Conservation (phyloP, 495 filamentous ascomycete genomes). For the Chlorociboria aeruginascens region DNA sequence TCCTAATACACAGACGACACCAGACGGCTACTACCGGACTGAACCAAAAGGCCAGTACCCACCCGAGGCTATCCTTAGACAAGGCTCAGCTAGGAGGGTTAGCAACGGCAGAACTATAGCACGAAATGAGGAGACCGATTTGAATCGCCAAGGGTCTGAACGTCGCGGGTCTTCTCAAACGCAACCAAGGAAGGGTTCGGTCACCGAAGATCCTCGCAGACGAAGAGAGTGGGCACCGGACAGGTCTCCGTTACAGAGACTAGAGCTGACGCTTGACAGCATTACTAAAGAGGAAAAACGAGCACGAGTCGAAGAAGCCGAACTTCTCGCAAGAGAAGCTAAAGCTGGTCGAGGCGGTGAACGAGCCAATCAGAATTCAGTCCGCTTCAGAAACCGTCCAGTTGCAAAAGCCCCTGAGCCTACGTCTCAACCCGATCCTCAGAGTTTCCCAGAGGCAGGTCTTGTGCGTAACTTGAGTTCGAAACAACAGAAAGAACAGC, state of each 20-base stretch:
- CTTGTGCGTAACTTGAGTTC: conserved; percentile 7
- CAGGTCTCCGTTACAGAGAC: conserved; percentile 79
- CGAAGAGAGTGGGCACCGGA: conserved; percentile 54
- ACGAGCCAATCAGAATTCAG: conserved; percentile 15
- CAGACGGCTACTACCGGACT: conserved; percentile 13
- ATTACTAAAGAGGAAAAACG: conserved; percentile 89
- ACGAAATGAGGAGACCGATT: background rate
- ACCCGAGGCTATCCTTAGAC: background rate
- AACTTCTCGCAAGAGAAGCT: conserved; percentile 44
- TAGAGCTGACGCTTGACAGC: conserved; percentile 76
- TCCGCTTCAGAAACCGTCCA: conserved; percentile 19
- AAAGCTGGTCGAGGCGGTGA: conserved; percentile 26
- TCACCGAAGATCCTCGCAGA: conserved; percentile 8
- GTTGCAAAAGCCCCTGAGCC: conserved; percentile 14
- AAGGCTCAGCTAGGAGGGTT: background rate
- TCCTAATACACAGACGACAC: conserved; percentile 1
- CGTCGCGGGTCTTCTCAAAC: background rate
- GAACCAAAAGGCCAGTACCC: conserved; percentile 1
- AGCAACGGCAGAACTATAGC: conserved; percentile 3
- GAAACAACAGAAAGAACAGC: conserved; percentile 14
- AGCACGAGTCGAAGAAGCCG: conserved; percentile 67
- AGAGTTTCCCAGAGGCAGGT: conserved; percentile 10
- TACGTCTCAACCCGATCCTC: conserved; percentile 6
- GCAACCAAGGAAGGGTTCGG: conserved; percentile 4
- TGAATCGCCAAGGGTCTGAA: background rate